phyloP scores from a whole-genome alignment of 768 basidiomycete species.

The Symmetrospora coprosmae region DNA sequence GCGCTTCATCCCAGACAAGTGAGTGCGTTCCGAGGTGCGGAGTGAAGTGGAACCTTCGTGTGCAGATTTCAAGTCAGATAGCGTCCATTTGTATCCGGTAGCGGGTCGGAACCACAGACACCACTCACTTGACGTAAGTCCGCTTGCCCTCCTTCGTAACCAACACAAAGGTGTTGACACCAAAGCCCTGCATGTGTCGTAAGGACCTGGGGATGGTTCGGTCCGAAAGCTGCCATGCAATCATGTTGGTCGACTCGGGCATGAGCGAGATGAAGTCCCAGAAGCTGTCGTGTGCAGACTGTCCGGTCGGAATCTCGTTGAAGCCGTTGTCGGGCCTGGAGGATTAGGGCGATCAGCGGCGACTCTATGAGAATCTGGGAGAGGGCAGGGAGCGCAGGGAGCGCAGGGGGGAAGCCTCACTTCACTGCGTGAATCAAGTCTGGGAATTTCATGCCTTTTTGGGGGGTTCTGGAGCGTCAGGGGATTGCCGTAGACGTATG shows the following conservation, averaged over 20 bases:
- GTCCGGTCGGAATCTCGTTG: slow-evolving; percentile 46
- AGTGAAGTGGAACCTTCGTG: slow-evolving; percentile 15
- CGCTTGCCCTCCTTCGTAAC: slow-evolving; percentile 53
- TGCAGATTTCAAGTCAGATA: not conserved
- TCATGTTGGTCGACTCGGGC: slow-evolving; percentile 50
- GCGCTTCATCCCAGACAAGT: slow-evolving; percentile 75
- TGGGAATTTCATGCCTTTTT: slow-evolving; percentile 61
- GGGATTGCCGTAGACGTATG: no score
- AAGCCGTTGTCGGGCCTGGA: slow-evolving; percentile 73
- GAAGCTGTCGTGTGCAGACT: slow-evolving; percentile 27
- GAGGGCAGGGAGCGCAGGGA: not conserved
- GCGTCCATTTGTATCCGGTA: not conserved
- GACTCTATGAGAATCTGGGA: no score
- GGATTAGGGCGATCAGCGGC: no score
- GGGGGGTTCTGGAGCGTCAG: no score
- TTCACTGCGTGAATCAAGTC: slow-evolving; percentile 75
- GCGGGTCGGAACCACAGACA: not conserved
- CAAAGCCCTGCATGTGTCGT: slow-evolving; percentile 85
- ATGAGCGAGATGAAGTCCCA: slow-evolving; percentile 21
- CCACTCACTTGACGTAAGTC: slow-evolving; percentile 63
- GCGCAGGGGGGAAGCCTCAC: no score
- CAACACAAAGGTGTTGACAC: slow-evolving; percentile 71
- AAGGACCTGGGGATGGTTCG: slow-evolving; percentile 70
- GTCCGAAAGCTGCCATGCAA: slow-evolving; percentile 76
- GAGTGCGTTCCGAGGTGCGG: slow-evolving; percentile 56